phyloP scores from a whole-genome alignment of 495 filamentous ascomycete species.

The Trichoderma orchidacearum region DNA sequence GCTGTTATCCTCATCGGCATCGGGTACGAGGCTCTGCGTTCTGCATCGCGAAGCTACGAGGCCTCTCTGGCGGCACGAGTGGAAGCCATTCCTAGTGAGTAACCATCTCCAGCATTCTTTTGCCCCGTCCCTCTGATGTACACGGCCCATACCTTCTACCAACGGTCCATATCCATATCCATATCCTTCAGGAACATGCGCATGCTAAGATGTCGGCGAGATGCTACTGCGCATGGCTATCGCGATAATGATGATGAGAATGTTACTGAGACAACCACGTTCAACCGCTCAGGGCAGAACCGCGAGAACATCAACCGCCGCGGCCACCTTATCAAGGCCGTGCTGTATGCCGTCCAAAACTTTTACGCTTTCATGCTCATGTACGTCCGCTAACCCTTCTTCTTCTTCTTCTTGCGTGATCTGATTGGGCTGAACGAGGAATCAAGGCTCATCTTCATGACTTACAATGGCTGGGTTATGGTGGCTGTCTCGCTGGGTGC shows the following conservation, averaged over 20 bases:
- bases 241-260: slow-evolving; percentile 21
- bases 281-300: slow-evolving; percentile 40
- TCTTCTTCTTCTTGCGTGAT: too few species aligned
- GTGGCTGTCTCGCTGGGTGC: slow-evolving; percentile 77
- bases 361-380: slow-evolving; percentile 99
- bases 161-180: neutral
- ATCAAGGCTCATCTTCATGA: slow-evolving; percentile 94
- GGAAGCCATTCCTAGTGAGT: slow-evolving; percentile 42
- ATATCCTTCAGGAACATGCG: slow-evolving; percentile 5
- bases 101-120: slow-evolving; percentile 1
- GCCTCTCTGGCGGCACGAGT: slow-evolving; percentile 35
- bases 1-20: slow-evolving; percentile 71
- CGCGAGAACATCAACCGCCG: slow-evolving; percentile 37
- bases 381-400: slow-evolving; percentile 40
- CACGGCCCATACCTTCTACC: neutral
- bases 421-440: too few species aligned
- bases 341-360: slow-evolving; percentile 83
- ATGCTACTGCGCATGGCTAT: neutral
- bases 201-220: slow-evolving; percentile 2
- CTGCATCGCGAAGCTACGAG: slow-evolving; percentile 65
- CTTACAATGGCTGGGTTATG: slow-evolving; percentile 98
- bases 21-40: slow-evolving; percentile 81
- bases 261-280: slow-evolving; percentile 41
- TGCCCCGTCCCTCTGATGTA: neutral
- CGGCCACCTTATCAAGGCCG: slow-evolving; percentile 63